Evolutionary conservation across 768 basidiomycete genomes (phyloP).

Genomic region (Plicaturopsis crispa): DNA sequence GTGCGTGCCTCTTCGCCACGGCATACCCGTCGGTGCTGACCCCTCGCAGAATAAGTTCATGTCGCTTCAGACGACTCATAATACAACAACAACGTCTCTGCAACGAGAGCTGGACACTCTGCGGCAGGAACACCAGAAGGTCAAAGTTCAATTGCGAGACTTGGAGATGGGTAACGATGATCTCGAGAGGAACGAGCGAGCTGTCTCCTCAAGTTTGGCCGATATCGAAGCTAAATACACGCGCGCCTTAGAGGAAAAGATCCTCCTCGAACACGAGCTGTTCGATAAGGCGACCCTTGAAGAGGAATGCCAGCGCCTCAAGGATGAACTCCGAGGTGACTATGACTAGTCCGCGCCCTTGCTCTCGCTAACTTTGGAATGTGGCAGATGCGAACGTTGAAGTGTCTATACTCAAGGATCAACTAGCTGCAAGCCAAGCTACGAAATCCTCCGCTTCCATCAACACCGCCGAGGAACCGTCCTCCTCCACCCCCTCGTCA

Average conservation of each 20-base stretch:
- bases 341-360: constrained; percentile 1
- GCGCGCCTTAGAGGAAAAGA: constrained; percentile 91
- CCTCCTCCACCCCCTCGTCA: constrained; percentile 27
- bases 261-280: constrained; percentile 91
- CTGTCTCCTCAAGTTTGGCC: constrained; percentile 73
- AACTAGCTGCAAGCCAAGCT: constrained; percentile 37
- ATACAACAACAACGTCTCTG: constrained; percentile 82
- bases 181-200: constrained; percentile 89
- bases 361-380: constrained; percentile 10
- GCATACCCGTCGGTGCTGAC: constrained; percentile 1
- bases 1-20: constrained; percentile 31
- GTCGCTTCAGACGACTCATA: constrained; percentile 83
- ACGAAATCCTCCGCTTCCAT: constrained; percentile 16
- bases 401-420: constrained; percentile 75
- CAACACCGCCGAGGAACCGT: constrained; percentile 13
- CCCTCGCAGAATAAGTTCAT: constrained; percentile 66
- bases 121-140: constrained; percentile 63
- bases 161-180: constrained; percentile 98
- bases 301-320: constrained; percentile 84
- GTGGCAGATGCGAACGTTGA: constrained; percentile 75
- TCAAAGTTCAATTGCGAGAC: constrained; percentile 74
- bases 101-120: constrained; percentile 86
- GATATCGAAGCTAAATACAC: constrained; percentile 87
- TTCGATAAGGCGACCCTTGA: constrained; percentile 85
- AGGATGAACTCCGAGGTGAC: constrained; percentile 88